A percentile compares a stretch with the other conserved stretches of the same genome.
These are phyloP conservation scores for Xylaria arbuscula DNA, from an alignment of 2,329 filamentous ascomycete genomes.

Conservation along the genomic window DNA sequence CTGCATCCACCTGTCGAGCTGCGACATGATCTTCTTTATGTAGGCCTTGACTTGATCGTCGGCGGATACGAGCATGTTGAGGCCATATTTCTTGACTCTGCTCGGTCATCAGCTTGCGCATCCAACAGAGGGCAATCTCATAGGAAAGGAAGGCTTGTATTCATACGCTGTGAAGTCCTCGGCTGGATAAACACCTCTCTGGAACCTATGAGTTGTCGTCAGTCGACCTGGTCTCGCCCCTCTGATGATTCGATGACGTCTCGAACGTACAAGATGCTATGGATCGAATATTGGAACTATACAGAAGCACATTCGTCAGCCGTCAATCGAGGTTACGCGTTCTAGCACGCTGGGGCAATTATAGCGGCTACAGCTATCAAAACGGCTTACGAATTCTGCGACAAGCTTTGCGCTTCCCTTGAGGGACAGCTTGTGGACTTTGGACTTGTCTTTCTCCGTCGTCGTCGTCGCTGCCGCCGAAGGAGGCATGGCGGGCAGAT, in stretches of 20 bases:
- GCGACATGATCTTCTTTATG: conserved; percentile 99
- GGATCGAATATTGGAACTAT: conserved; percentile 96
- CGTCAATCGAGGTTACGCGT: neutral
- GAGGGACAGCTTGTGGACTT: conserved; percentile 93
- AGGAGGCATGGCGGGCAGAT: conserved; percentile 45
- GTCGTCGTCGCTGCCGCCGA: conserved; percentile 12
- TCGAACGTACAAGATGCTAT: conserved; percentile 83
- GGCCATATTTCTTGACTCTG: conserved; percentile 95
- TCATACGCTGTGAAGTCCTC: conserved; percentile 94
- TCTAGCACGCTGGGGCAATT: too few relatives aligned
- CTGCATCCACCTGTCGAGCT: conserved; percentile 97
- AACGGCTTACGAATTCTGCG: conserved; percentile 84
- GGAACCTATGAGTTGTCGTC: conserved; percentile 70
- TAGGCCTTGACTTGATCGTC: conserved; percentile 99
- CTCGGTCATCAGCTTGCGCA: neutral
- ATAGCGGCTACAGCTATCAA: conserved; percentile 26
- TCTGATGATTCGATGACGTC: neutral
- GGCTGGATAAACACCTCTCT: conserved; percentile 86
- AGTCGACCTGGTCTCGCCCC: neutral
- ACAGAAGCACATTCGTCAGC: conserved; percentile 31
- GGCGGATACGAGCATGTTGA: conserved; percentile 96
- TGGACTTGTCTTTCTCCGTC: conserved; percentile 76
- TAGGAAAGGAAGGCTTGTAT: neutral
- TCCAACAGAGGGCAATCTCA: neutral
- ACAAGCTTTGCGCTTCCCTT: conserved; percentile 88